Evolutionary conservation across 1,139 yeast species (phyloP), one percentile per base, ranked within the genome.

Genomic region (Lodderomyces theae): DNA sequence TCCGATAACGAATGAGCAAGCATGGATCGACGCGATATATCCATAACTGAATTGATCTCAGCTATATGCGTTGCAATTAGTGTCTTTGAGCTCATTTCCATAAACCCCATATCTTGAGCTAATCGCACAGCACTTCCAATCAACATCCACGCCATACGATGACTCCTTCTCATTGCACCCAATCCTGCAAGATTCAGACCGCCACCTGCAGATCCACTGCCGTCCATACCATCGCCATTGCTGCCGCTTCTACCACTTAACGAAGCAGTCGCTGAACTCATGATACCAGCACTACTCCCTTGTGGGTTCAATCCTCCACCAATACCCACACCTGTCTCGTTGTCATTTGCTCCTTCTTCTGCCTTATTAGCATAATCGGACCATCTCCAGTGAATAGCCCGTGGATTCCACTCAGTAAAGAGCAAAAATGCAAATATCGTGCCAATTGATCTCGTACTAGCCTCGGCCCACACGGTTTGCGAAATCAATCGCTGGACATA

Each of bases 361-460:
- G 77, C 77, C 35, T 66, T 62, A 51, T 86, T 87, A 2, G 96
- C 96, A 62, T 87, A 88, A 60, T 89, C 97, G 0, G 81, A 70
- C 85, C 90, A 83, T 47, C 89, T 66, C 82, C 89, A 85, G 60
- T 89, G 96, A 46, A 89, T 88, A 5, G 96, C 96, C 41, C 96
- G 68, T 1, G 96, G 96, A 53, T 88, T 88, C 97, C 97, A 89
- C 58, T 89, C 96, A 0, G 96, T 86, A 51, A 89, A 83, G n/a
- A 90, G 64, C 37, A 89, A 64, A 56, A 89, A 87, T 1, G 96
- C 90, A 51, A 85, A 74, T 5, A 88, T 82, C 0, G 96, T 88
- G 1, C 96, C 96, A 5, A 88, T 78, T 0, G 94, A 83, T 47
- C 96, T 67, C 4, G 95, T 85, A 45, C 89, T 81, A 0, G 96